These are phyloP conservation scores for Sporobolomyces roseus DNA, from an alignment of 768 basidiomycete species.

Conservation along the genomic window DNA sequence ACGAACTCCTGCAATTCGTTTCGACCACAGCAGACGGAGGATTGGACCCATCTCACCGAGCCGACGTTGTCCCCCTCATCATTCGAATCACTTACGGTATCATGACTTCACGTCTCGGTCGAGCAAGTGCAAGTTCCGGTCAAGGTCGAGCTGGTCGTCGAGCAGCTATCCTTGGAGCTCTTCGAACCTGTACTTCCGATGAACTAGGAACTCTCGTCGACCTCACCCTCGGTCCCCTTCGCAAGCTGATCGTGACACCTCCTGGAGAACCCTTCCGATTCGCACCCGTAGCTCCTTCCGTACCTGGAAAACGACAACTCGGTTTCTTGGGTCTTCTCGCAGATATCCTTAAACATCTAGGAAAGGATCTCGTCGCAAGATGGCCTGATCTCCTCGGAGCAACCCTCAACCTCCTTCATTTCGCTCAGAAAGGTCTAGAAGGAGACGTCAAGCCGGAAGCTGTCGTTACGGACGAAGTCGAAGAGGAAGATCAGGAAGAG, in stretches of 20 bases:
- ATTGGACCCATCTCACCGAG: conserved; percentile 58
- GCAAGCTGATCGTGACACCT: conserved; percentile 32
- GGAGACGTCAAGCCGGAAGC: conserved; percentile 49
- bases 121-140: conserved; percentile 52
- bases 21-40: conserved; percentile 56
- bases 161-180: conserved; percentile 67
- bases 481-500: conserved; percentile 46
- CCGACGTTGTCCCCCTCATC: conserved; percentile 64
- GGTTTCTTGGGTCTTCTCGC: conserved; percentile 82
- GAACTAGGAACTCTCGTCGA: conserved; percentile 76
- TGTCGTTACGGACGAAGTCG: conserved; percentile 48
- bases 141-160: conserved; percentile 63
- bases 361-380: conserved; percentile 61
- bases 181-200: conserved; percentile 65
- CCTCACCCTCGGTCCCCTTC: conserved; percentile 76
- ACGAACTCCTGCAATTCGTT: conserved; percentile 71
- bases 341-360: conserved; percentile 77
- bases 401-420: conserved; percentile 62
- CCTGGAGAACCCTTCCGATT: conserved; percentile 40
- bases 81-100: conserved; percentile 79
- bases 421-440: conserved; percentile 58
- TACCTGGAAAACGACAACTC: conserved; percentile 52
- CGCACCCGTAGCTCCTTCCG: conserved; percentile 22
- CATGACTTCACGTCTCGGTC: conserved; percentile 75
- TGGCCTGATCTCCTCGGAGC: conserved; percentile 74